Evolutionary conservation across 2,329 filamentous ascomycete species (phyloP).

Genomic region (Penicillium crustosum): DNA sequence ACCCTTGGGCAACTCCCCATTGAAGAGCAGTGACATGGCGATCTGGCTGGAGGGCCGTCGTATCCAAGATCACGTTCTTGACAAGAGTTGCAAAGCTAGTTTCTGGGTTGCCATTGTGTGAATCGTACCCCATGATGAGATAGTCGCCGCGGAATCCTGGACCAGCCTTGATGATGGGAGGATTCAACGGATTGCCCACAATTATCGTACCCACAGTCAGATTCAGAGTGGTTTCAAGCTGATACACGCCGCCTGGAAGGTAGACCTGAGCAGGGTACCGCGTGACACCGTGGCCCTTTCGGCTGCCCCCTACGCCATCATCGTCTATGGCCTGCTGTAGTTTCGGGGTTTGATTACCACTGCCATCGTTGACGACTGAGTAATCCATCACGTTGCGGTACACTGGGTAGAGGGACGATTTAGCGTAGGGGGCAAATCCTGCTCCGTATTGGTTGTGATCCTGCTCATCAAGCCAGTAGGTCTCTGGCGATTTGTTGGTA

Average conservation of each 20-base stretch:
- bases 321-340: constrained; percentile 32
- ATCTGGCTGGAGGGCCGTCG: constrained; percentile 21
- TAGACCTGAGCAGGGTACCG: constrained; percentile 32
- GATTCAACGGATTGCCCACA: constrained; percentile 34
- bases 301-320: constrained; percentile 27
- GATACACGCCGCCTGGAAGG: constrained; percentile 30
- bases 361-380: constrained; percentile 25
- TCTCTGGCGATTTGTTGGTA: background rate
- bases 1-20: constrained; percentile 38
- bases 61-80: constrained; percentile 37
- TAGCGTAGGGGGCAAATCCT: constrained; percentile 26
- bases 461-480: constrained; percentile 29
- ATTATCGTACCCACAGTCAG: constrained; percentile 34
- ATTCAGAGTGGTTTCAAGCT: constrained; percentile 25
- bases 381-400: constrained; percentile 34
- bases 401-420: constrained; percentile 21
- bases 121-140: constrained; percentile 32
- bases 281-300: constrained; percentile 27
- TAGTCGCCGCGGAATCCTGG: constrained; percentile 28
- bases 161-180: constrained; percentile 30
- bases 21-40: constrained; percentile 31
- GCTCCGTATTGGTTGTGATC: constrained; percentile 26
- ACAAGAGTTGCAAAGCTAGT: constrained; percentile 35
- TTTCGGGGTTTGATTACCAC: constrained; percentile 25
- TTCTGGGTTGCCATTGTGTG: constrained; percentile 24